A percentile compares a stretch with the other conserved stretches of the same genome.
phyloP scores from a whole-genome alignment of 768 basidiomycete genomes.

The Piloderma croceum region DNA sequence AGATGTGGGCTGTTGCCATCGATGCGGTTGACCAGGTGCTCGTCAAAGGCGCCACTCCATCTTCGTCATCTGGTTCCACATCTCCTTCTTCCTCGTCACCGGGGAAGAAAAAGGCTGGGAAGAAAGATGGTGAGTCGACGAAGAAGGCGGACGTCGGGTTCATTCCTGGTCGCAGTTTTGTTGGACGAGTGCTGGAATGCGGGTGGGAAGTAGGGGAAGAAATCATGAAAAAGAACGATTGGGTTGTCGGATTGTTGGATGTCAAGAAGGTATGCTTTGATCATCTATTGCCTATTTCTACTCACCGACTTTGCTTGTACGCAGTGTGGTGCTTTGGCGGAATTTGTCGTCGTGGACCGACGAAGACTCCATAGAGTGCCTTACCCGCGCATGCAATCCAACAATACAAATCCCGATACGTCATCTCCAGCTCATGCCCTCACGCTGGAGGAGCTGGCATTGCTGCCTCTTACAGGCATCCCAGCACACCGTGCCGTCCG shows the following conservation, averaged over 20 bases:
- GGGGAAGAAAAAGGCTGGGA: constrained; percentile 11
- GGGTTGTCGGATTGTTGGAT: constrained; percentile 80
- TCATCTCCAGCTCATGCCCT: constrained; percentile 18
- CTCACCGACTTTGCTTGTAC: constrained; percentile 9
- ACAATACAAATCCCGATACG: constrained; percentile 4
- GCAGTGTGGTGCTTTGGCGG: constrained; percentile 82
- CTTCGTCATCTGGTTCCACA: constrained; percentile 19
- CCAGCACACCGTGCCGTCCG: constrained; percentile 80
- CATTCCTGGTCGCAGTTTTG: constrained; percentile 84
- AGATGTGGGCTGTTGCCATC: constrained; percentile 85
- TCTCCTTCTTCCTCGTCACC: too few species aligned
- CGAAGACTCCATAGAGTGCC: constrained; percentile 72
- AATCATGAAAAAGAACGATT: constrained; percentile 69
- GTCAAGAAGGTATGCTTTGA: constrained; percentile 61
- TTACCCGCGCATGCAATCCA: constrained; percentile 43
- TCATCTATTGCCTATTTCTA: constrained; percentile 8
- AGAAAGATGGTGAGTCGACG: constrained; percentile 5
- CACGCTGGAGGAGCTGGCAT: constrained; percentile 68
- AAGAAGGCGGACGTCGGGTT: constrained; percentile 50
- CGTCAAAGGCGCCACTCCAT: too few species aligned
- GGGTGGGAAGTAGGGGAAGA: constrained; percentile 60
- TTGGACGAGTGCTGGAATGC: constrained; percentile 75
- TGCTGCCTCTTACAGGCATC: constrained; percentile 74
- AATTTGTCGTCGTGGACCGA: constrained; percentile 81
- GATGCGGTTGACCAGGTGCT: constrained; percentile 70